Base-by-base conservation (phyloP, 192 early-diverging fungal genomes). In the Backusella morwellensis region DNA sequence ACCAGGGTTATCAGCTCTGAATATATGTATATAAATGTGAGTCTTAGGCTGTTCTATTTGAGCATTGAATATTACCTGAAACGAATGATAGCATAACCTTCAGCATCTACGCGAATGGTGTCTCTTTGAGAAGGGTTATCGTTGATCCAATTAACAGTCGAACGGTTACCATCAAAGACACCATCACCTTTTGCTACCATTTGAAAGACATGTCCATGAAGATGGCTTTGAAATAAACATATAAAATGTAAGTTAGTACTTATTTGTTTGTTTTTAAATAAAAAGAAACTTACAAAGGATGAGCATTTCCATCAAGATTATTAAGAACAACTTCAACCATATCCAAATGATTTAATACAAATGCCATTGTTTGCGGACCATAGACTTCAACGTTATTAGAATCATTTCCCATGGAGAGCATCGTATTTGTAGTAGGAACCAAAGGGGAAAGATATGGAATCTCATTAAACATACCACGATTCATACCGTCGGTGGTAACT, bases 201-300 rank as follows among this genome's bases (percentile, higher is more conserved):
- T 82, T 95, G 92, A 88, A 96, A 95, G 12, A 84, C 82, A 79
- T 95, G 93, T 6, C 94, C 94, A 78, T 97, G 95, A 26, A 96
- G 80, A 84, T 97, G 95, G 87, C 89, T 74, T 88, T 82, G 63
- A 76, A 17, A 63, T 38, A 73, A 77, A 36, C 21, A 26, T 19
- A 36, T 68, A 26, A 17, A 17, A 66, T 1, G 1, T 21, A 50
- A 38, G 40, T n/a, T 17, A 52, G 42, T 69, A 23, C 68, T 15
- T 32, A 34, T 42, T 52, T 32, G 19, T 68, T 35, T 34, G 11
- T 47, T 66, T 44, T 66, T 66, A 14, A 29, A 67, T 29, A 74
- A 59, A 74, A 59, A 4, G 29, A 26, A 23, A 66, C 70, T 34
- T 66, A 77, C 76, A 82, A 59, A 78, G 81, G 81, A 63, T 97